Conservation (phyloP, 192 early-diverging fungal species). For the Coemansia sp. region DNA sequence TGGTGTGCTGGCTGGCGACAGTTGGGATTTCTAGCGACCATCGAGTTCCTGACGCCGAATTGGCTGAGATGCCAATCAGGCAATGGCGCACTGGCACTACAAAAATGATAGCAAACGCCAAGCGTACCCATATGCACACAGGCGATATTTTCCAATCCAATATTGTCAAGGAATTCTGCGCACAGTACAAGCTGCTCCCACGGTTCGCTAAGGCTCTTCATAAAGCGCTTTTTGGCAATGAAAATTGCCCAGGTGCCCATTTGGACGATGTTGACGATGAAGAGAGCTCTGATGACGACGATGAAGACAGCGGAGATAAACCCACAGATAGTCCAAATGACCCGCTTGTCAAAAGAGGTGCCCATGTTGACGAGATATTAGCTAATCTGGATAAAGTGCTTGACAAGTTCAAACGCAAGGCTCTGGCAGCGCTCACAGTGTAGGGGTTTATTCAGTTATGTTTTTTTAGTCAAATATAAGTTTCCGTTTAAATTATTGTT, state of each 20-base stretch:
- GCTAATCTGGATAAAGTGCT: no score
- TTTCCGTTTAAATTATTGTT: no score
- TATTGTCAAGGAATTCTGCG: neutral
- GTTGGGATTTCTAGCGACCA: neutral
- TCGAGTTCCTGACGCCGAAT: neutral
- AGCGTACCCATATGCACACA: slow-evolving; percentile 6
- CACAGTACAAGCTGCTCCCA: neutral
- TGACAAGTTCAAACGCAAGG: no score
- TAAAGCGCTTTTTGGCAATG: neutral
- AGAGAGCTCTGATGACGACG: no score
- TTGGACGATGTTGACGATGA: neutral
- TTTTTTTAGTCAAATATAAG: no score
- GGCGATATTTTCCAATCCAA: neutral
- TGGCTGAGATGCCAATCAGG: neutral
- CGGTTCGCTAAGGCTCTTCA: neutral
- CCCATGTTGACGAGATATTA: no score
- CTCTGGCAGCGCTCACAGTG: no score
- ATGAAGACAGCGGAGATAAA: neutral
- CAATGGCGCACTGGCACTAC: neutral
- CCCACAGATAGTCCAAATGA: neutral
- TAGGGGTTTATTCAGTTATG: no score
- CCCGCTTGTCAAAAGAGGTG: no score
- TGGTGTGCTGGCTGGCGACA: no score
- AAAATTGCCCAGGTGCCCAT: neutral
- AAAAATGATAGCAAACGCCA: neutral